phyloP scores from a whole-genome alignment of 768 basidiomycete genomes.

The Cantharellus cinnabarinus region DNA sequence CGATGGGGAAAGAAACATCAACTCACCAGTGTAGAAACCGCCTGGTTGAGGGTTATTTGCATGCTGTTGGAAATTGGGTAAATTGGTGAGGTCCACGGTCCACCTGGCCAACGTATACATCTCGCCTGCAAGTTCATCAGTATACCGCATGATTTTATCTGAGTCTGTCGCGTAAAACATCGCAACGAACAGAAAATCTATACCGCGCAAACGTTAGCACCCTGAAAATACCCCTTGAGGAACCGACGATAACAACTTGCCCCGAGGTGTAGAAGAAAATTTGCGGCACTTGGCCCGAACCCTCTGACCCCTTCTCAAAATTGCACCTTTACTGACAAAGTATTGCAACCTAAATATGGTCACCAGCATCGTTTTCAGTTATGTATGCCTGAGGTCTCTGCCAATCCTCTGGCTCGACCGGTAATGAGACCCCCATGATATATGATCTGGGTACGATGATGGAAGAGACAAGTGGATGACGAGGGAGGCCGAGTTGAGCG shows the following conservation, averaged over 20 bases:
- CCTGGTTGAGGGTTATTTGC: conserved; percentile 31
- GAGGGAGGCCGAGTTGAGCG: conserved; percentile 69
- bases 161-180: conserved; percentile 57
- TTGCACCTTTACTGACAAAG: conserved; percentile 70
- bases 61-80: conserved; percentile 1
- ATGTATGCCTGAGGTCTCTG: conserved; percentile 74
- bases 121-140: conserved; percentile 32
- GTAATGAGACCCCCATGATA: conserved; percentile 80
- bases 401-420: conserved; percentile 70
- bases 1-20: background rate
- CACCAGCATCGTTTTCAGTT: conserved; percentile 50
- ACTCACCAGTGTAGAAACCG: conserved; percentile 44
- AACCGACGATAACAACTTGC: background rate
- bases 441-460: conserved; percentile 70
- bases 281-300: conserved; percentile 61
- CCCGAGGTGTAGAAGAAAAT: conserved; percentile 24
- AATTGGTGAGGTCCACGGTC: background rate
- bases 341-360: conserved; percentile 71
- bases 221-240: background rate
- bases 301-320: conserved; percentile 71
- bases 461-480: conserved; percentile 54
- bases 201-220: background rate
- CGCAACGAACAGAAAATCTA: conserved; percentile 67
- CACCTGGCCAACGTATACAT: conserved; percentile 9
- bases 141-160: conserved; percentile 64